Base-by-base conservation (phyloP, 805 yeast species). In the Komagataella pseudopastoris region DNA sequence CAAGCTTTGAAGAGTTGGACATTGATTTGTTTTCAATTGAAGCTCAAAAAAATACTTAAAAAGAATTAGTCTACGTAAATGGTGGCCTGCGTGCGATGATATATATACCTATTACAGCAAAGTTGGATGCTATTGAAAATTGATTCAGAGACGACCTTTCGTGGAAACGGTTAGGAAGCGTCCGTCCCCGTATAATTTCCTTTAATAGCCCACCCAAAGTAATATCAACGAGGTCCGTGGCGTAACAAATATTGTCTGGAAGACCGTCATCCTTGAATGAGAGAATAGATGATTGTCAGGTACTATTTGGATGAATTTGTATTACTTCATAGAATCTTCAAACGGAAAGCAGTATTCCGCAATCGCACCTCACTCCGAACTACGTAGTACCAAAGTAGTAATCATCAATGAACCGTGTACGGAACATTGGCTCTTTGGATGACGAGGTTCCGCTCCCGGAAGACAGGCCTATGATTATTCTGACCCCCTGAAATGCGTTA, bases 401-500 rank as follows among this genome's bases (percentile, higher is more conserved):
- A 12, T 78, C 65, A 61, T 85, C 93, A 23, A 85, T 68, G 59
- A 78, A 84, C 50, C 88, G 71, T 51, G 69, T 72, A 54, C 79
- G 67, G 54, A 80, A 76, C 68, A 75, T 72, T 66, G 75, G 70
- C 49, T 74, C 72, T 20, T 20, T 17, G 6, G 5, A 17, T 18
- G 10, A 17, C 16, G 14, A 18, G 23, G 12, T 12, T 10, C 18
- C 18, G 16, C 20, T 17, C 12, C 46, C 46, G 10, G 39, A 30
- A 14, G 39, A 30, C 8, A 30, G 14, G 46, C 89, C 96, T 30
- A 82, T 81, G 20, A 85, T 84, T 2, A 89, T 68, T 24, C 76
- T 76, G 1, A 90, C 81, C 1, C 74, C 62, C 1, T 87, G 83
- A 61, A 87, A 91, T 0, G 91, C 96, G 48, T 78, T 76, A 51